Percentiles rank a stretch among this genome's conserved stretches.
Conservation (phyloP, 352 stramenopile species). For the Phytophthora lateralis region DNA sequence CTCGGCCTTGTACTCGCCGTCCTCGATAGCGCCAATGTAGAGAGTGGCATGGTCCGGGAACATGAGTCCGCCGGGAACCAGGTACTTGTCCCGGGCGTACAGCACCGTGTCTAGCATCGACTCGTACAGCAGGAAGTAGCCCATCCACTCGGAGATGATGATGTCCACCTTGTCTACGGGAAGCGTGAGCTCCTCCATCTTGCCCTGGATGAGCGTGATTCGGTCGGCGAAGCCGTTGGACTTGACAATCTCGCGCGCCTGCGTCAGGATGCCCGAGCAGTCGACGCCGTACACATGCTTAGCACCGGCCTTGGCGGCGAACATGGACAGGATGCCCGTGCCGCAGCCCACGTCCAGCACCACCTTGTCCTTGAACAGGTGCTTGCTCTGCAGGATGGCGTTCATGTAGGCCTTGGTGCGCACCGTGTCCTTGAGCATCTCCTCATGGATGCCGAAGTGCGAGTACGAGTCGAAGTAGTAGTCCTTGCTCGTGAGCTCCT, state of each 20-base stretch:
- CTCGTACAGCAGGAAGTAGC: constrained; percentile 98
- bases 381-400: constrained; percentile 95
- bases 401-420: constrained; percentile 98
- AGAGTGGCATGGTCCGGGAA: constrained; percentile 97
- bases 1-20: constrained; percentile 94
- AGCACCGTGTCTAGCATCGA: constrained; percentile 98
- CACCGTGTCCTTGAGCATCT: constrained; percentile 98
- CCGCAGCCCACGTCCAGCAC: constrained; percentile 97
- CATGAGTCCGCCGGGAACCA: constrained; percentile 92
- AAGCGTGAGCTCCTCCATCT: constrained; percentile 93
- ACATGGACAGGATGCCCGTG: constrained; percentile 97
- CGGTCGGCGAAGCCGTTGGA: constrained; percentile 93
- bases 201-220: constrained; percentile 96
- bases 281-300: constrained; percentile 95
- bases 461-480: constrained; percentile 99
- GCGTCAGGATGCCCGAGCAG: constrained; percentile 94
- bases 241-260: constrained; percentile 95
- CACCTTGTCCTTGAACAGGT: constrained; percentile 97
- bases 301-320: constrained; percentile 93
- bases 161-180: constrained; percentile 96
- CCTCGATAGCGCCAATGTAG: constrained; percentile 96
- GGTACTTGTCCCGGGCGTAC: constrained; percentile 96
- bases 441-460: constrained; percentile 98
- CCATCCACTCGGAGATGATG: constrained; percentile 99
- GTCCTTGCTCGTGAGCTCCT: constrained; percentile 92